Evolutionary conservation across 768 basidiomycete genomes (phyloP).

Genomic region (Kwoniella sp.): DNA sequence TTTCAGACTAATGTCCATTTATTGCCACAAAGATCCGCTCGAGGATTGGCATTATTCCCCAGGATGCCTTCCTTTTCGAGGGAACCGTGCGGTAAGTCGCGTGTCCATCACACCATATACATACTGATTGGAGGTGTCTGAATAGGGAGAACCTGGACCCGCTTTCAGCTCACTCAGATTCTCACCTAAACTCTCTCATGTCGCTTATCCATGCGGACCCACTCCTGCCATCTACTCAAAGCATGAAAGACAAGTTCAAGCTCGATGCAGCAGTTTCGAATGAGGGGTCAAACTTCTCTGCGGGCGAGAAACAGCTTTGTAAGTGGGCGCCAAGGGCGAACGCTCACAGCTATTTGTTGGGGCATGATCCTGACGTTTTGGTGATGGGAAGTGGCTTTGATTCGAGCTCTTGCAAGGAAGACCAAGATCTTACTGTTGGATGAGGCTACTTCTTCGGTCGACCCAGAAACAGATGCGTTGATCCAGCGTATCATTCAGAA

Average conservation of each 20-base stretch:
- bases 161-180: conserved; percentile 62
- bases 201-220: conserved; percentile 62
- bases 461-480: conserved; percentile 63
- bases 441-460: conserved; percentile 58
- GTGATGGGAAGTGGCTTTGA: conserved; percentile 59
- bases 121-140: too few species aligned
- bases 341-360: too few species aligned
- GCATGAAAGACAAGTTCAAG: conserved; percentile 65
- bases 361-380: too few species aligned
- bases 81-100: conserved; percentile 23
- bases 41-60: conserved; percentile 69
- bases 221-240: conserved; percentile 53
- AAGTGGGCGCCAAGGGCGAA: too few species aligned
- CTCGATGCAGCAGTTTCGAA: conserved; percentile 66
- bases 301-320: conserved; percentile 67
- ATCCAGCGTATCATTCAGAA: conserved; percentile 69
- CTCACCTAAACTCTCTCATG: conserved; percentile 66
- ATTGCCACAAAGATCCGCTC: conserved; percentile 42
- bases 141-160: conserved; percentile 64
- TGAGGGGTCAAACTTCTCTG: conserved; percentile 69
- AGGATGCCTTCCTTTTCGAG: conserved; percentile 64
- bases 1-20: too few species aligned
- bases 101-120: too few species aligned
- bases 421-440: conserved; percentile 66
- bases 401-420: conserved; percentile 66